These are phyloP conservation scores for Penicillium tannophilum DNA, from an alignment of 495 filamentous ascomycete genomes.

Conservation along the genomic window DNA sequence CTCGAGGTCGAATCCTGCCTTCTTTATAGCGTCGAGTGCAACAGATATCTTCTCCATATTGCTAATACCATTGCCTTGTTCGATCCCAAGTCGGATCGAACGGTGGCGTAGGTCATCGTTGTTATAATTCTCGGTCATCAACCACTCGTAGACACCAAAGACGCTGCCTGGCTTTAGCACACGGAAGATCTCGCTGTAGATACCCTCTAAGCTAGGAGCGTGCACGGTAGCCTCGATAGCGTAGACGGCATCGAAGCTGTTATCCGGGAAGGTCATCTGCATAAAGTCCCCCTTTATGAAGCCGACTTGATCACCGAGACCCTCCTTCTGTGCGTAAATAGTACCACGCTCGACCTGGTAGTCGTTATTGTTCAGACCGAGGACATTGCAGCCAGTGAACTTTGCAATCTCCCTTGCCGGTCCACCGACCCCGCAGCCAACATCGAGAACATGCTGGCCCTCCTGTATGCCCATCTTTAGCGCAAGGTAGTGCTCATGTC, in stretches of 20 bases:
- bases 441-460: conserved; percentile 83
- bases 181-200: conserved; percentile 87
- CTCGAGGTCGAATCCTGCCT: conserved; percentile 68
- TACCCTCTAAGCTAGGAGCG: conserved; percentile 82
- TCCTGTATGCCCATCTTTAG: conserved; percentile 79
- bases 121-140: conserved; percentile 94
- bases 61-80: conserved; percentile 90
- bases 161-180: conserved; percentile 91
- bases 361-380: conserved; percentile 96
- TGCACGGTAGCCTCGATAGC: conserved; percentile 96
- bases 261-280: conserved; percentile 93
- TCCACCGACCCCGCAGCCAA: conserved; percentile 92
- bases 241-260: conserved; percentile 89
- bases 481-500: conserved; percentile 95
- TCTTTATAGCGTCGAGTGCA: conserved; percentile 82
- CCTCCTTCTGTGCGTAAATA: conserved; percentile 74
- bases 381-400: conserved; percentile 82
- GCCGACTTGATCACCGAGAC: conserved; percentile 71
- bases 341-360: conserved; percentile 94
- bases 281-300: conserved; percentile 96
- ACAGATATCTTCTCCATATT: conserved; percentile 71
- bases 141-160: conserved; percentile 96
- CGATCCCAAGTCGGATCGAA: conserved; percentile 87
- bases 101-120: conserved; percentile 81
- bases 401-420: conserved; percentile 91